phyloP scores from a whole-genome alignment of 352 stramenopile species.

The Phytophthora hybrid region DNA sequence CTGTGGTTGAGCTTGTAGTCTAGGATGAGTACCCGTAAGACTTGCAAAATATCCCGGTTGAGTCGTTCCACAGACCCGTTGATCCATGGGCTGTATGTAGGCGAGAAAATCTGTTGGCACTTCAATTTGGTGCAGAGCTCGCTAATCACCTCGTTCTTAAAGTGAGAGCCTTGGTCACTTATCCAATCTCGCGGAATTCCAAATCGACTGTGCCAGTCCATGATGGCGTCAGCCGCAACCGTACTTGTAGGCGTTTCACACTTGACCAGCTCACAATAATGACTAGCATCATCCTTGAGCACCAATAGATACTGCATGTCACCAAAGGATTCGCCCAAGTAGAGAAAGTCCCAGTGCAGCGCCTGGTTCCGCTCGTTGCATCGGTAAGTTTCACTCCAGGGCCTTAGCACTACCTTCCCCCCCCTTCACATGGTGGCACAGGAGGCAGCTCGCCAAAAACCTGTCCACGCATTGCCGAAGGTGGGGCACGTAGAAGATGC shows the following conservation, averaged over 20 bases:
- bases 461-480: constrained; percentile 12
- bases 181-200: constrained; percentile 41
- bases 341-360: constrained; percentile 47
- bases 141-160: constrained; percentile 41
- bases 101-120: constrained; percentile 37
- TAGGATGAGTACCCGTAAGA: constrained; percentile 34
- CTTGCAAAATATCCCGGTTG: constrained; percentile 46
- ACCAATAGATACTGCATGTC: constrained; percentile 11
- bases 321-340: constrained; percentile 33
- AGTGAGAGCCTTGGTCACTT: constrained; percentile 42
- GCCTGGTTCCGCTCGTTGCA: constrained; percentile 10
- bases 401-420: constrained; percentile 16
- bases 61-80: constrained; percentile 43
- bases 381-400: constrained; percentile 14
- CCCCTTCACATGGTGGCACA: constrained; percentile 27
- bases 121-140: constrained; percentile 30
- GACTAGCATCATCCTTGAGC: constrained; percentile 40
- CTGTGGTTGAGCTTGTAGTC: too few species aligned
- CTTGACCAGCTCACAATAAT: constrained; percentile 40
- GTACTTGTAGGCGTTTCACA: constrained; percentile 31
- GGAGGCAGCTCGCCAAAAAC: constrained; percentile 16
- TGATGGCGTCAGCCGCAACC: constrained; percentile 34
- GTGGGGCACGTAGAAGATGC: constrained; percentile 11
- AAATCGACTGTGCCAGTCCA: constrained; percentile 42
- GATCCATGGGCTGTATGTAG: constrained; percentile 41